phyloP scores from a whole-genome alignment of 2,329 filamentous ascomycete genomes.

The Didymella pinodella region DNA sequence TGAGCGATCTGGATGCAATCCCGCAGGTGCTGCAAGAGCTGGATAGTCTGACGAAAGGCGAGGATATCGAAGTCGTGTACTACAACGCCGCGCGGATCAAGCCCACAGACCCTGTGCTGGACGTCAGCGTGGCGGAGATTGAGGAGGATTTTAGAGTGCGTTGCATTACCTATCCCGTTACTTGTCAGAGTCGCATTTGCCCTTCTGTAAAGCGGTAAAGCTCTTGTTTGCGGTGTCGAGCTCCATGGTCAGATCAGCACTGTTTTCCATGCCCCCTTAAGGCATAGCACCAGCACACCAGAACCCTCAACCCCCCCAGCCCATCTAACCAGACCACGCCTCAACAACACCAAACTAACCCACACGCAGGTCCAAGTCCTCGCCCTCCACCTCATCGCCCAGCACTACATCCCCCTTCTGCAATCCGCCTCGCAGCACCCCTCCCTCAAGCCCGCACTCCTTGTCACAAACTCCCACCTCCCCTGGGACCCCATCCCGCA shows the following conservation, averaged over 20 bases:
- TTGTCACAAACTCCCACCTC: conserved; percentile 60
- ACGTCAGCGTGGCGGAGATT: conserved; percentile 55
- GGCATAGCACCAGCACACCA: too few species aligned
- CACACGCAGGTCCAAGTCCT: conserved; percentile 6
- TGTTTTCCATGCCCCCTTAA: not conserved
- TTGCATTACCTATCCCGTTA: not conserved
- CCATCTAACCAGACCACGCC: not conserved
- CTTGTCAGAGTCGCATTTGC: conserved; percentile 23
- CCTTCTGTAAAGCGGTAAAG: not conserved
- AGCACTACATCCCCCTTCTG: conserved; percentile 57
- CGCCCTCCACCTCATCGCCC: conserved; percentile 58
- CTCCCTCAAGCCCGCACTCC: conserved; percentile 54
- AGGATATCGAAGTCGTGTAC: conserved; percentile 58
- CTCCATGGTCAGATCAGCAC: not conserved
- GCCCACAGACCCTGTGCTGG: conserved; percentile 51
- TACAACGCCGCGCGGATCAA: conserved; percentile 63
- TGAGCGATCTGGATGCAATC: conserved; percentile 53
- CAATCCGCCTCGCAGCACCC: conserved; percentile 45
- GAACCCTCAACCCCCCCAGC: not conserved
- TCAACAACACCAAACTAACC: conserved; percentile 49
- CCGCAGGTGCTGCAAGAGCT: conserved; percentile 52
- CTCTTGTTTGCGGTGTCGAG: not conserved
- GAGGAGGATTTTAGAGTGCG: conserved; percentile 56
- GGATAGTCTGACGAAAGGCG: conserved; percentile 43
- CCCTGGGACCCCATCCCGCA: conserved; percentile 58